Base-by-base conservation (phyloP, 331 rosid genomes). In the Pyrus hybrid region DNA sequence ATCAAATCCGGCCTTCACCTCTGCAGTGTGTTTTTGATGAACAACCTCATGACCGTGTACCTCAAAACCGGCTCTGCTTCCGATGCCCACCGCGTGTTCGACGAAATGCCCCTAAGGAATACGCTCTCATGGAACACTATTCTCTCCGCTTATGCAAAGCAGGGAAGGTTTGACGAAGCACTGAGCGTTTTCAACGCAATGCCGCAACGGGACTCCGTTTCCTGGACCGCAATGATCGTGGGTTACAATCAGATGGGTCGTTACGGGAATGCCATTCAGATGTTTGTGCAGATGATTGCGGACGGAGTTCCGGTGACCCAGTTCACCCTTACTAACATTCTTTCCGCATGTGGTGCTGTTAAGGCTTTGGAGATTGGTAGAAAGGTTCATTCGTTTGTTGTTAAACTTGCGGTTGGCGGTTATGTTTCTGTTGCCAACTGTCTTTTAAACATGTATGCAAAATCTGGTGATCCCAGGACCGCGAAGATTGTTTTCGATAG, bases 381-480 rank as follows among this genome's bases (percentile, higher is more conserved):
- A 80, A 87, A 84, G 87, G 78, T 89, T 29, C 97, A 93, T 57
- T 85, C 92, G 0, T 89, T 88, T 26, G 77, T 86, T 64, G 85
- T 89, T 20, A 89, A 93, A 73, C 84, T 83, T 9, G 97, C 97
- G 35, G 70, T 85, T 17, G 43, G 91, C 28, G 76, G 89, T 53
- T 83, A 71, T 58, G 80, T 83, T 76, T 82, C 91, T 37, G 93
- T 89, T 11, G 86, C 91, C 0, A 91, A 90, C 76, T 91, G 96
- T 5, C 76, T 91, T 81, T 80, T 93, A n/a, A 93, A 91, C 81
- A 93, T 93, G 98, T 93, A 93, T 80, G 88, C 85, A 32, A 93
- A 91, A 80, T 83, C 87, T 6, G 90, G 98, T 13, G 88, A 91
- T 82, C 81, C 84, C 1, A 57, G 82, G 23, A 86, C 71, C 20